Conservation (phyloP, 257 asterid genomes). For the Datura wrightii region DNA sequence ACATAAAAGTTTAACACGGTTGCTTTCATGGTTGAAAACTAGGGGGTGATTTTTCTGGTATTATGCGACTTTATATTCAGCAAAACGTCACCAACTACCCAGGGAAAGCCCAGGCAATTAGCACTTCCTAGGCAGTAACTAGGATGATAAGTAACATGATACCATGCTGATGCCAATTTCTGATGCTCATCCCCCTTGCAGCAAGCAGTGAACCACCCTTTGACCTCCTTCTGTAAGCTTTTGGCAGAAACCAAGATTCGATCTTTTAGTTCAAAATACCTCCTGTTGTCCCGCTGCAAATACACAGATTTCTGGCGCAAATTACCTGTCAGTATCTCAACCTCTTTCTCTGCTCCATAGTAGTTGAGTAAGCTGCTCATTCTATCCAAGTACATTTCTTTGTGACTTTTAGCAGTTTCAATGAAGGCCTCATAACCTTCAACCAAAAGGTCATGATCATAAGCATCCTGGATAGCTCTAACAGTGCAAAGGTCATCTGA, state of each 20-base stretch:
- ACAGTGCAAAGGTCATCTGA: conserved; percentile 12
- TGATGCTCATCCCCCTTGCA: conserved; percentile 46
- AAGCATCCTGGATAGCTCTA: conserved; percentile 49
- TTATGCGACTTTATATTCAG: conserved; percentile 58
- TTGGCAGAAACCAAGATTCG: conserved; percentile 72
- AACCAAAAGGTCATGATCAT: conserved; percentile 64
- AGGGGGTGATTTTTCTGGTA: conserved; percentile 11
- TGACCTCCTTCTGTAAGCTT: conserved; percentile 75
- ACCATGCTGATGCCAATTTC: conserved; percentile 92
- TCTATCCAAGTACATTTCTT: conserved; percentile 64
- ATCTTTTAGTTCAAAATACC: conserved; percentile 80
- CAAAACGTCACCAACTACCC: conserved; percentile 79
- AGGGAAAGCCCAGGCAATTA: conserved; percentile 85
- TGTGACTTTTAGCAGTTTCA: conserved; percentile 62
- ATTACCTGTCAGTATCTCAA: conserved; percentile 85
- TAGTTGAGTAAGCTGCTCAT: conserved; percentile 57
- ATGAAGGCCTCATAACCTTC: conserved; percentile 66
- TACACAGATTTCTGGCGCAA: conserved; percentile 60
- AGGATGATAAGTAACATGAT: conserved; percentile 73
- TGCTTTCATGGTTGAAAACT: not conserved
- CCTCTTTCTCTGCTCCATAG: conserved; percentile 79
- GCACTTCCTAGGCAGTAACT: conserved; percentile 49
- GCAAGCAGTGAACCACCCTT: conserved; percentile 62
- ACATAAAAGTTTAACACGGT: not conserved
- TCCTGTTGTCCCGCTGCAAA: conserved; percentile 77